A percentile compares a stretch with the other conserved stretches of the same genome.
Conservation (phyloP, 352 stramenopile species). For the Globisporangium rhizosaccharum region DNA sequence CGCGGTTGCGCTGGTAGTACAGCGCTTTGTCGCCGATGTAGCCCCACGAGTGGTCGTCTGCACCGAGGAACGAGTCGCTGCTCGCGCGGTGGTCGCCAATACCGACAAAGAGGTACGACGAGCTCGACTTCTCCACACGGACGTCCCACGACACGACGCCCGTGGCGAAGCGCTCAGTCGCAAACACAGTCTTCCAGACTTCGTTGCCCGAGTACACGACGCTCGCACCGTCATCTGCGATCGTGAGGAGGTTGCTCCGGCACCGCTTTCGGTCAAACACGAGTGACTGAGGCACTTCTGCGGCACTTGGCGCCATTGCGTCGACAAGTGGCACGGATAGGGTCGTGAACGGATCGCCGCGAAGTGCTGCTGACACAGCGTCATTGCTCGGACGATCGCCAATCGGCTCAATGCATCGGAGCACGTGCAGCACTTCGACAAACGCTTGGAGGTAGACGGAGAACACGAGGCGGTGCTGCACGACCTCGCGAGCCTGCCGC, state of each 20-base stretch:
- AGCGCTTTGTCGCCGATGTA: slow-evolving; percentile 98
- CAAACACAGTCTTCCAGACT: slow-evolving; percentile 86
- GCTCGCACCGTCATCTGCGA: slow-evolving; percentile 60
- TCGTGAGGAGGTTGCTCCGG: slow-evolving; percentile 49
- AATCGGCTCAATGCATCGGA: slow-evolving; percentile 4
- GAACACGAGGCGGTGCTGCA: slow-evolving; percentile 58
- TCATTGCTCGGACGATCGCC: not conserved
- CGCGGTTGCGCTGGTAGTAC: slow-evolving; percentile 96
- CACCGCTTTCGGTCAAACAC: slow-evolving; percentile 67
- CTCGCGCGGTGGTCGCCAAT: slow-evolving; percentile 90
- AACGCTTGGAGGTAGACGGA: slow-evolving; percentile 70
- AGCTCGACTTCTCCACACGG: slow-evolving; percentile 93
- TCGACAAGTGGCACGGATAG: slow-evolving; percentile 2
- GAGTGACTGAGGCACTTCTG: not conserved
- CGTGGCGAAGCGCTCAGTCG: slow-evolving; percentile 53
- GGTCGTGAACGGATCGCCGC: slow-evolving; percentile 4
- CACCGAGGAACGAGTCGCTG: slow-evolving; percentile 95
- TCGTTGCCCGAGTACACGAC: slow-evolving; percentile 80
- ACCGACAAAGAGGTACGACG: slow-evolving; percentile 96
- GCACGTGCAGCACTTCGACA: slow-evolving; percentile 45
- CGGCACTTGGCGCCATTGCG: too few relatives aligned
- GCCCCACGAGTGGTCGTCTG: slow-evolving; percentile 96
- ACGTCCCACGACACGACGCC: slow-evolving; percentile 84
- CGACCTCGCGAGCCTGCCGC: slow-evolving; percentile 44
- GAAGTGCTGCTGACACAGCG: not conserved